Conservation (phyloP, 768 basidiomycete genomes). For the Tremella yokohamensis region DNA sequence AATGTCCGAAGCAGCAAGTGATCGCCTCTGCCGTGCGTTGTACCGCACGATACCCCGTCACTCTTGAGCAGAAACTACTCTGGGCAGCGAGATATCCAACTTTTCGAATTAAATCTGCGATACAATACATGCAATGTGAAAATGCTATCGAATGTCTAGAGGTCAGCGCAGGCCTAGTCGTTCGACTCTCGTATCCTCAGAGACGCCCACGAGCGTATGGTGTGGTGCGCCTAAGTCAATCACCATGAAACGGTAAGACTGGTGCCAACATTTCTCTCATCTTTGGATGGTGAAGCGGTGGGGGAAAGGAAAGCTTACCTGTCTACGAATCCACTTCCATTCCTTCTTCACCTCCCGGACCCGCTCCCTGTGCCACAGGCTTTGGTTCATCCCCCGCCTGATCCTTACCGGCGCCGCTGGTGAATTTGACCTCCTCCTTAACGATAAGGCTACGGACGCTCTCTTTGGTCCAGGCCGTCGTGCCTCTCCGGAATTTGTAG, state of each 20-base stretch:
- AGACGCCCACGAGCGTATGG: conserved; percentile 35
- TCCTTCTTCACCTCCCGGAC: conserved; percentile 37
- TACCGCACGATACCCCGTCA: too few relatives aligned
- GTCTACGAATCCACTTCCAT: conserved; percentile 43
- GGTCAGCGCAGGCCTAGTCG: too few relatives aligned
- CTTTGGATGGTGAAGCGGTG: conserved; percentile 16
- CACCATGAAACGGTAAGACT: conserved; percentile 36
- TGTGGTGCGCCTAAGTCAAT: conserved; percentile 28
- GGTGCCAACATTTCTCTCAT: conserved; percentile 41
- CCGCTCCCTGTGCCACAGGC: conserved; percentile 30
- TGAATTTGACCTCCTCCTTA: conserved; percentile 61
- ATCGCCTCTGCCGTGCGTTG: too few relatives aligned
- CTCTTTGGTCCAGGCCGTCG: conserved; percentile 85
- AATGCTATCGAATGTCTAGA: too few relatives aligned
- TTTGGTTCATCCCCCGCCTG: conserved; percentile 26
- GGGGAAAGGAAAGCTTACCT: background rate
- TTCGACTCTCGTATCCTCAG: conserved; percentile 10
- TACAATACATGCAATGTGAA: too few relatives aligned
- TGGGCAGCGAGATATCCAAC: too few relatives aligned
- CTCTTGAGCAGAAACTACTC: too few relatives aligned
- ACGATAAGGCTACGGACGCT: conserved; percentile 68
- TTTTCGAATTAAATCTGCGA: too few relatives aligned
- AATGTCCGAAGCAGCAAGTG: too few relatives aligned
- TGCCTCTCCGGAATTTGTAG: conserved; percentile 70
- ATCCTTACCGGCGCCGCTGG: conserved; percentile 40